Conservation (phyloP, 2,329 filamentous ascomycete species). For the Arthroderma sp. region DNA sequence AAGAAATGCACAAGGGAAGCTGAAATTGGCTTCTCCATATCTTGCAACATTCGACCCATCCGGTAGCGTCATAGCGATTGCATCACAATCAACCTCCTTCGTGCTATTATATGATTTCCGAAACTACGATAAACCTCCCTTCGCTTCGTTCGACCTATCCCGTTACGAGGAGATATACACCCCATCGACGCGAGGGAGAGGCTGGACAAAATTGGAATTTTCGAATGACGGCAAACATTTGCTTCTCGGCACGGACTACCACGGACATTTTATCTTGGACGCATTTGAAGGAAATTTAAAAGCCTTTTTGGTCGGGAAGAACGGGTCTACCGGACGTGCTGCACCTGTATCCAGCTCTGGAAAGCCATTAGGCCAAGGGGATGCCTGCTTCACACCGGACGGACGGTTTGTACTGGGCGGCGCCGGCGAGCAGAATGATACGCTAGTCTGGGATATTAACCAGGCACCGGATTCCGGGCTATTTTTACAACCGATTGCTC, state of each 20-base stretch:
- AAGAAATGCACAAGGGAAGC: constrained; percentile 63
- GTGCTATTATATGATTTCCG: constrained; percentile 85
- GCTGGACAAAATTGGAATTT: constrained; percentile 86
- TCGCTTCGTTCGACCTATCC: constrained; percentile 68
- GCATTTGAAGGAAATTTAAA: constrained; percentile 73
- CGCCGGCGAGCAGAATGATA: constrained; percentile 51
- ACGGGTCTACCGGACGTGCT: constrained; percentile 35
- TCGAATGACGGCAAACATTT: constrained; percentile 88
- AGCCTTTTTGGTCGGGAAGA: constrained; percentile 50
- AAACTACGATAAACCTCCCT: constrained; percentile 85
- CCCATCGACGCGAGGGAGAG: constrained; percentile 34
- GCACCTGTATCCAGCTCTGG: constrained; percentile 40
- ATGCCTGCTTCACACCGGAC: constrained; percentile 81
- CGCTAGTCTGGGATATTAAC: constrained; percentile 77
- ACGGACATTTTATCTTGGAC: constrained; percentile 84
- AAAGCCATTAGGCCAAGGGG: constrained; percentile 47
- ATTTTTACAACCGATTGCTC: constrained; percentile 32
- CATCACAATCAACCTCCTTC: constrained; percentile 62
- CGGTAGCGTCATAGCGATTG: constrained; percentile 81
- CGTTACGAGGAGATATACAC: constrained; percentile 43
- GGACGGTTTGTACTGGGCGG: constrained; percentile 80
- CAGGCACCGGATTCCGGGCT: constrained; percentile 41
- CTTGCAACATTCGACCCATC: constrained; percentile 86
- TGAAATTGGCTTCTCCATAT: constrained; percentile 68
- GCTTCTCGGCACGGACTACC: constrained; percentile 68